Percentiles rank a stretch among this genome's conserved stretches.
phyloP scores from a whole-genome alignment of 1,139 yeast species.

The Protomyces lactucae-debilis region DNA sequence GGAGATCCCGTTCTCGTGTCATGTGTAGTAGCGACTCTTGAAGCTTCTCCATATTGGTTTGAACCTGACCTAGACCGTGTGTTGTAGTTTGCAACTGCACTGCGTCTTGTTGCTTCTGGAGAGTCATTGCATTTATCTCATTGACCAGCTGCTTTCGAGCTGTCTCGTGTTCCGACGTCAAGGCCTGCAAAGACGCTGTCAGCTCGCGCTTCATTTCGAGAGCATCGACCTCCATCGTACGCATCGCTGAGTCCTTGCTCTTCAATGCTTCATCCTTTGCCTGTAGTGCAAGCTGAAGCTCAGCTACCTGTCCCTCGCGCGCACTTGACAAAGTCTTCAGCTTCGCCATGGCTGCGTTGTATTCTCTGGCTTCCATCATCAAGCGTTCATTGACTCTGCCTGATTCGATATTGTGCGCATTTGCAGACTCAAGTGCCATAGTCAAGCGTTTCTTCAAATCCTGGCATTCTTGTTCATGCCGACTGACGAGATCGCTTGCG shows the following conservation, averaged over 20 bases:
- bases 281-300: neutral
- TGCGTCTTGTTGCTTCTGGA: neutral
- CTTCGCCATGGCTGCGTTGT: neutral
- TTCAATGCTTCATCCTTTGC: neutral
- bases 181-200: neutral
- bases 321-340: neutral
- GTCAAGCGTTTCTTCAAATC: neutral
- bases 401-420: neutral
- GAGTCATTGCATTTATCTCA: neutral
- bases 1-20: neutral
- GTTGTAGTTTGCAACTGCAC: neutral
- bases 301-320: neutral
- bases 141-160: neutral
- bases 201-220: neutral
- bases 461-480: no score
- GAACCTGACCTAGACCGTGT: neutral
- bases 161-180: neutral
- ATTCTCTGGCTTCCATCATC: neutral
- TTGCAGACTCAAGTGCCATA: neutral
- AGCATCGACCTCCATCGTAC: neutral
- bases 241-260: neutral
- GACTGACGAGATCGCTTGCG: neutral
- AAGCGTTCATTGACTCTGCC: neutral
- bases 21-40: neutral
- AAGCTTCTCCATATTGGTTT: neutral